Evolutionary conservation across 164 flowering plant genomes (phyloP), one percentile per base, ranked within the genome.

Genomic region (Liriodendron chinense): DNA sequence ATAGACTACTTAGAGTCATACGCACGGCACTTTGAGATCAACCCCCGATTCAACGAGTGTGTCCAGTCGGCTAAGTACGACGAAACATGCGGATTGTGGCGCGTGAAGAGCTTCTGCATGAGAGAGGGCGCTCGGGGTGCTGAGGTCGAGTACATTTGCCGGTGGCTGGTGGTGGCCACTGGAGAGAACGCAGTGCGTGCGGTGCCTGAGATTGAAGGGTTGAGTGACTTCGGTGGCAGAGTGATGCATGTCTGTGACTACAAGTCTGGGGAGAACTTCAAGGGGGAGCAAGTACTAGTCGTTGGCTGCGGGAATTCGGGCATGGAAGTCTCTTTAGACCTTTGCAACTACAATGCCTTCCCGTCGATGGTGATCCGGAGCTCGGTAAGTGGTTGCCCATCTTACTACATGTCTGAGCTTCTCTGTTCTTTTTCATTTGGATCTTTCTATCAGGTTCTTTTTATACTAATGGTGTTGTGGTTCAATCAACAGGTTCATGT

Each of bases 221-320:
- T 90, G 71, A 70, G 72, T 3, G 88, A 87, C 20, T 92, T 92
- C 50, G 81, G 82, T 0, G 93, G 94, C 9, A 34, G 77, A 22
- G 82, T 90, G 20, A 65, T 82, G n/a, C 97, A 92, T 74, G 88
- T 84, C 21, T 82, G 88, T 75, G 87, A 84, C 20, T 92, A 92
- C 70, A 89, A 82, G 75, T 84, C 87, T 7, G 97, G 92, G 0
- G 89, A 82, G 76, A 77, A 34, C 8, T 88, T 78, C 68, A 61
- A 74, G 1, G 93, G 89, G 1, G 83, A 88, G 81, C 70, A 72
- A 1, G 94, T 92, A 0, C 79, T 92, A 1, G 96, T 92, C 0
- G 90, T 92, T 7, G 96, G 96, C 1, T 90, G 94, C 75, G 93
- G 96, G 1, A 92, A 92, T 77, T 92, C 96, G 0, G 96, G 96